A percentile compares a stretch with the other conserved stretches of the same genome.
These are phyloP conservation scores for Nowakowskiella sp. DNA, from an alignment of 192 early-diverging fungal species.

Conservation along the genomic window DNA sequence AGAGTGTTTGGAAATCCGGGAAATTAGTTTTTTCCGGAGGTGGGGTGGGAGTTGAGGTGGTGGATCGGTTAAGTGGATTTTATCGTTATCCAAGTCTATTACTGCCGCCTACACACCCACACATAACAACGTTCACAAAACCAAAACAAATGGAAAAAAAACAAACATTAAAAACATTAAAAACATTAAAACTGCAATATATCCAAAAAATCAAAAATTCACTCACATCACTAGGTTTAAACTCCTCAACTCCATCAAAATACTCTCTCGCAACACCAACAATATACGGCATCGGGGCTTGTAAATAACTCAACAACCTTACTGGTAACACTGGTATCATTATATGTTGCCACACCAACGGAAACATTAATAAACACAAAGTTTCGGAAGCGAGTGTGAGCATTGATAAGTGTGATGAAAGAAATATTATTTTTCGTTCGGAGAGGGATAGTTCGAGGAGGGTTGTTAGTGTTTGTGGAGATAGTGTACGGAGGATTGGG, in stretches of 20 bases:
- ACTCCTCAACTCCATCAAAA: constrained; percentile 25
- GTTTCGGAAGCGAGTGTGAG: constrained; percentile 58
- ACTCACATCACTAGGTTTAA: too few species aligned
- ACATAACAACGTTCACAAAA: not conserved
- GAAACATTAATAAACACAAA: constrained; percentile 57
- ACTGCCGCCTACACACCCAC: constrained; percentile 41
- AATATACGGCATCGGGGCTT: constrained; percentile 74
- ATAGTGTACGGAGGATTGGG: constrained; percentile 62
- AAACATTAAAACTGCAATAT: not conserved
- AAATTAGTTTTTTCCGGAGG: constrained; percentile 56
- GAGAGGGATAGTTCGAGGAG: constrained; percentile 64
- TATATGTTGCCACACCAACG: constrained; percentile 70
- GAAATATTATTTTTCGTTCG: constrained; percentile 65
- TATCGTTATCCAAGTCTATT: constrained; percentile 65
- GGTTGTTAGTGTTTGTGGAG: constrained; percentile 52
- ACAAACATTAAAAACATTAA: not conserved
- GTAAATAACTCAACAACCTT: constrained; percentile 49
- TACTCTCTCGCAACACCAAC: constrained; percentile 59
- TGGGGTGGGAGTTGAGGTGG: constrained; percentile 45
- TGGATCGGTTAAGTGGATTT: constrained; percentile 32
- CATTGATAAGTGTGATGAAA: constrained; percentile 61
- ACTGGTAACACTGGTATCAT: constrained; percentile 67
- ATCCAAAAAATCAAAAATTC: too few species aligned
- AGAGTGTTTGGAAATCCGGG: constrained; percentile 11
- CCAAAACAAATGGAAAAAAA: not conserved